Evolutionary conservation across 495 filamentous ascomycete genomes (phyloP).

Genomic region (Evernia prunastri): DNA sequence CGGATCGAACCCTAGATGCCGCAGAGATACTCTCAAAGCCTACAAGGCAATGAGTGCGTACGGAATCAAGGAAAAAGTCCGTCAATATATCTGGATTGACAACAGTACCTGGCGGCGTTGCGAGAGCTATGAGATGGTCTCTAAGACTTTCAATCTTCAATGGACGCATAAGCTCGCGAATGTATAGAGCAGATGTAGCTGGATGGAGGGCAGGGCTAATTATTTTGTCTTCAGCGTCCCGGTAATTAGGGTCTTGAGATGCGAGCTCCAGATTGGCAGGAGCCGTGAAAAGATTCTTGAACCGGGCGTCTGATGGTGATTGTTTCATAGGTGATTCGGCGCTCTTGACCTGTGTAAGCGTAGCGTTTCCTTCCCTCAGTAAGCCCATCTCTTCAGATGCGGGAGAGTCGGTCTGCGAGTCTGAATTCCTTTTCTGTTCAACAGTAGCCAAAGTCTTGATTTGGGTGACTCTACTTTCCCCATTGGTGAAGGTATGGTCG

Average conservation of each 20-base stretch:
- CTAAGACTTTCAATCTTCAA: conserved; percentile 59
- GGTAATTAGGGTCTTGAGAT: conserved; percentile 20
- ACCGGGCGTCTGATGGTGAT: conserved; percentile 39
- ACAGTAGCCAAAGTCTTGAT: neutral
- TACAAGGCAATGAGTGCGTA: conserved; percentile 83
- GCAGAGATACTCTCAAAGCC: conserved; percentile 58
- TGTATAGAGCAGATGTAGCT: conserved; percentile 81
- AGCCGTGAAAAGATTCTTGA: conserved; percentile 49
- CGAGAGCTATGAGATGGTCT: conserved; percentile 61
- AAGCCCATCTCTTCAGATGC: neutral
- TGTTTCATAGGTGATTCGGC: conserved; percentile 16
- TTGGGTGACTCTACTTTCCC: neutral
- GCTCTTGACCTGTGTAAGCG: neutral
- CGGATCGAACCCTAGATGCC: conserved; percentile 70
- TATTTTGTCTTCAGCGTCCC: conserved; percentile 38
- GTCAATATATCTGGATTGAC: conserved; percentile 49
- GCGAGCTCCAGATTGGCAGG: conserved; percentile 20
- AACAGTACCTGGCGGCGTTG: conserved; percentile 47
- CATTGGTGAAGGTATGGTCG: neutral
- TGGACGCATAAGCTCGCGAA: conserved; percentile 85
- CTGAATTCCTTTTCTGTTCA: neutral
- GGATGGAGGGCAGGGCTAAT: conserved; percentile 69
- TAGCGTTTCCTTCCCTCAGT: conserved; percentile 1
- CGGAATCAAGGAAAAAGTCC: conserved; percentile 71
- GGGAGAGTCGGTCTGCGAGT: neutral